Percentiles rank a stretch among this genome's conserved stretches.
phyloP scores from a whole-genome alignment of 805 yeast genomes.

The Kodamaea neixiangensis region DNA sequence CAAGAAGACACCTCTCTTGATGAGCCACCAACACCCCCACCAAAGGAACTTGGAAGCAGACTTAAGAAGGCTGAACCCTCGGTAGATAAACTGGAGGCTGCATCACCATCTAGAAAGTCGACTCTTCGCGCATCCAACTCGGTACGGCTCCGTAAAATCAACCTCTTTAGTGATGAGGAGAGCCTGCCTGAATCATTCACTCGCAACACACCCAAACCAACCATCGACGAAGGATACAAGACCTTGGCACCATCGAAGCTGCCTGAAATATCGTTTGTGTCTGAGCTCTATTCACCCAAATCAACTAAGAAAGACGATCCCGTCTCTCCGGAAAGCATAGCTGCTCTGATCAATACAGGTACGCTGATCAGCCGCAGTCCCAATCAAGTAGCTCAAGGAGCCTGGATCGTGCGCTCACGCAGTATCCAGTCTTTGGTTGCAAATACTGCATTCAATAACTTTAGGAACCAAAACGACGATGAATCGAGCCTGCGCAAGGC shows the following conservation, averaged over 20 bases:
- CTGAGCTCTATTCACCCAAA: neutral
- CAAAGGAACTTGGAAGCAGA: constrained; percentile 14
- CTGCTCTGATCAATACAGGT: constrained; percentile 18
- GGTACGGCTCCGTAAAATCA: constrained; percentile 41
- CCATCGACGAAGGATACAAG: neutral
- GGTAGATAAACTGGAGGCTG: constrained; percentile 15
- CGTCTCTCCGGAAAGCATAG: constrained; percentile 15
- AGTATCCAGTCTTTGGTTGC: constrained; percentile 29
- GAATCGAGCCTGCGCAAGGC: neutral
- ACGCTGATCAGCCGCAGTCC: constrained; percentile 11
- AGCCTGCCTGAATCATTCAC: constrained; percentile 4
- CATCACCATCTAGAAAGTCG: constrained; percentile 36
- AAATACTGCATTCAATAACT: constrained; percentile 40
- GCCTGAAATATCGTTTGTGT: neutral
- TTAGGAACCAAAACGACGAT: constrained; percentile 20
- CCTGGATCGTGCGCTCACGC: constrained; percentile 15
- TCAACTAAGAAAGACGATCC: neutral
- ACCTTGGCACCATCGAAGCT: neutral
- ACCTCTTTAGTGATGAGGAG: constrained; percentile 30
- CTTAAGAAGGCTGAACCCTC: constrained; percentile 23
- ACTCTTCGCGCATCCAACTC: constrained; percentile 43
- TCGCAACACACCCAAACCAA: neutral
- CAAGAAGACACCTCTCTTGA: neutral
- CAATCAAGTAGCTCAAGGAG: constrained; percentile 14
- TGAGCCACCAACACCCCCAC: constrained; percentile 2